Conservation (phyloP, 148 eudicot genomes). For the Camellia japonica region DNA sequence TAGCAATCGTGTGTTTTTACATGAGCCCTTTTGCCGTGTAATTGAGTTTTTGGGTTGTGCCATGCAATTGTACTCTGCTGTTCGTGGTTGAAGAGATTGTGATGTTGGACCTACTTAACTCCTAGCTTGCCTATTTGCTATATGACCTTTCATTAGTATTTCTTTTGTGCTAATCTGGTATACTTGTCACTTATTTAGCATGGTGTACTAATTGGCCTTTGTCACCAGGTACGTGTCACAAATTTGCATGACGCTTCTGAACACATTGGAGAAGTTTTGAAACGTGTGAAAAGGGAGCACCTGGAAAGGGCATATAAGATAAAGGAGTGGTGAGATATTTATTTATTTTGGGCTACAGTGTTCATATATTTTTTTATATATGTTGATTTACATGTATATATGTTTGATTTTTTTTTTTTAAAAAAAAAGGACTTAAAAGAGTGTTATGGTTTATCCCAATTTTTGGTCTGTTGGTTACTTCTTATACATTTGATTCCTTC, state of each 20-base stretch:
- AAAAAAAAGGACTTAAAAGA: neutral
- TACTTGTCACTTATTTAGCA: neutral
- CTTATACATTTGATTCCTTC: neutral
- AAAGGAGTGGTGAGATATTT: constrained; percentile 53
- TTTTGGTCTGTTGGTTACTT: neutral
- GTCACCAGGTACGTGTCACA: constrained; percentile 80
- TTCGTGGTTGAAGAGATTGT: neutral
- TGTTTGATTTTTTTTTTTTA: neutral
- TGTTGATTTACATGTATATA: neutral
- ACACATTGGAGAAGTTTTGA: constrained; percentile 86
- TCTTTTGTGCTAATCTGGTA: neutral
- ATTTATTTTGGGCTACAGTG: neutral
- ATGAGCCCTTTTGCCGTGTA: neutral
- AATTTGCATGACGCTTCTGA: constrained; percentile 87
- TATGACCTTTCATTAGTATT: neutral
- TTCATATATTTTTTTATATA: neutral
- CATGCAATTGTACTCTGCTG: neutral
- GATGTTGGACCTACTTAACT: neutral
- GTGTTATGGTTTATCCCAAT: neutral
- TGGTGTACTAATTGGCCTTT: constrained; percentile 2
- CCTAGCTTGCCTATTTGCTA: neutral
- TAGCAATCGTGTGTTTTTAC: neutral
- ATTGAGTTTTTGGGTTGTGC: neutral
- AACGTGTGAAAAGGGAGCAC: constrained; percentile 80
- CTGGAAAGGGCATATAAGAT: constrained; percentile 79